Evolutionary conservation across 2,329 filamentous ascomycete genomes (phyloP).

Genomic region (Fusarium redolens): DNA sequence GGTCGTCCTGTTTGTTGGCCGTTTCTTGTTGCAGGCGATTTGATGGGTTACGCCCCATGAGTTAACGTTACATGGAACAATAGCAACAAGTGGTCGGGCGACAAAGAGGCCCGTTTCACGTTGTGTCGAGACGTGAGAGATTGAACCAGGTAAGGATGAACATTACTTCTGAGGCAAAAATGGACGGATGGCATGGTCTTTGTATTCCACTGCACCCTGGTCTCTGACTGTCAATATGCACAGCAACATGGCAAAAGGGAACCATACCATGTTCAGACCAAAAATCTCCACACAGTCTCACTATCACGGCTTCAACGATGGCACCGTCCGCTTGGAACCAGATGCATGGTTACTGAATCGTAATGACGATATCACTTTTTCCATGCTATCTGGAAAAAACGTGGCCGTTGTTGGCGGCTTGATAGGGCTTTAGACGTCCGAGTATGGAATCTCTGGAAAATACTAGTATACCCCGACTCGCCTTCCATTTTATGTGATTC

Average conservation of each 20-base stretch:
- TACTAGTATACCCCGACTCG: constrained; percentile 37
- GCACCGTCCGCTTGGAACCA: constrained; percentile 26
- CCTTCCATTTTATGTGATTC: constrained; percentile 1
- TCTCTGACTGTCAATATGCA: constrained; percentile 27
- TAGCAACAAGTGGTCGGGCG: constrained; percentile 15
- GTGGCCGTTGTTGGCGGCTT: constrained; percentile 35
- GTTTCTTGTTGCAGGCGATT: constrained; percentile 31
- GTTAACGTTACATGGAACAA: constrained; percentile 47
- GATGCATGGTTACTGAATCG: constrained; percentile 26
- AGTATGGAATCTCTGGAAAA: constrained; percentile 3
- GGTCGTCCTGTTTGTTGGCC: constrained; percentile 9
- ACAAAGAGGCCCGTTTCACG: constrained; percentile 28
- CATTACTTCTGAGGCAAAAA: constrained; percentile 20
- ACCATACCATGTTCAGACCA: constrained; percentile 23
- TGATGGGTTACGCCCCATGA: constrained; percentile 23
- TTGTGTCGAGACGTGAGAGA: constrained; percentile 29
- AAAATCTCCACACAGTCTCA: constrained; percentile 32
- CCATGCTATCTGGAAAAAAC: constrained; percentile 30
- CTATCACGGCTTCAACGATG: constrained; percentile 28
- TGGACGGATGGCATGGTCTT: constrained; percentile 37
- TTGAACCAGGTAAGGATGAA: constrained; percentile 37
- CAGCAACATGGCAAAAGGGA: constrained; percentile 27
- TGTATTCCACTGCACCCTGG: constrained; percentile 32
- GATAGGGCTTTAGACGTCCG: constrained; percentile 21
- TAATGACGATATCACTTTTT: constrained; percentile 31